Base-by-base conservation (phyloP, 2,329 filamentous ascomycete species). In the Ascocoryne sarcoides region DNA sequence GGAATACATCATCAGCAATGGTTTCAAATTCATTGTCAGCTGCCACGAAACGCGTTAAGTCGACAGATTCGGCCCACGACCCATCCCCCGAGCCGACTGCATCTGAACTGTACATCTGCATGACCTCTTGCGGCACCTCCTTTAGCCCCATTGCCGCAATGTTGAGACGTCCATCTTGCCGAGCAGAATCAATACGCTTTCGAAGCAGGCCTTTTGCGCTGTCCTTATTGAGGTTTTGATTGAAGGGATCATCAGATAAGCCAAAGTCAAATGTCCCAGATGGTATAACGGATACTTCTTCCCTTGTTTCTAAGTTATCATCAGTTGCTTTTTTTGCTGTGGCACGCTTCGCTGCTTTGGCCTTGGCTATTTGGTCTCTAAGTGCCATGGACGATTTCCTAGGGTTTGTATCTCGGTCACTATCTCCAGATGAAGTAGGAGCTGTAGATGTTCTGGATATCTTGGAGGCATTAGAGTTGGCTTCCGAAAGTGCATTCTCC, bases 21-120 rank as follows among this genome's bases (percentile, higher is more conserved):
- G 69, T 68, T 53, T 85, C 78, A 35, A 98, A 62, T 55, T 95
- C 85, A 55, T 98, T 96, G 56, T 95, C 88, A 7, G 90, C 88
- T 4, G 84, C 88, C 48, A 92, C 76, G 36, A 96, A 79, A 45
- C 83, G 79, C 1, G 81, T 83, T 33, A 96, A 65, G 57, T 96
- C 90, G 9, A 96, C 86, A 44, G 84, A 82, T 61, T 96, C 90
- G 2, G 88, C 88, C 92, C 92, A 96, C 23, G 81, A 77, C 9
- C 79, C 74, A 26, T 73, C 76, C 16, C 73, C 66, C 10, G 68
- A 69, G 28, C 81, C 76, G 40, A 79, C 71, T 1, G 75, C 71
- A 39, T 88, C 79, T 14, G 85, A 69, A 52, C 88, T 84, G 59
- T 95, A 96, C 89, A 96, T 96, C 40, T 79, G 77, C 63, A 94